These are phyloP conservation scores for Trichoderma semiorbis DNA, from an alignment of 2,329 filamentous ascomycete species.

Conservation along the genomic window DNA sequence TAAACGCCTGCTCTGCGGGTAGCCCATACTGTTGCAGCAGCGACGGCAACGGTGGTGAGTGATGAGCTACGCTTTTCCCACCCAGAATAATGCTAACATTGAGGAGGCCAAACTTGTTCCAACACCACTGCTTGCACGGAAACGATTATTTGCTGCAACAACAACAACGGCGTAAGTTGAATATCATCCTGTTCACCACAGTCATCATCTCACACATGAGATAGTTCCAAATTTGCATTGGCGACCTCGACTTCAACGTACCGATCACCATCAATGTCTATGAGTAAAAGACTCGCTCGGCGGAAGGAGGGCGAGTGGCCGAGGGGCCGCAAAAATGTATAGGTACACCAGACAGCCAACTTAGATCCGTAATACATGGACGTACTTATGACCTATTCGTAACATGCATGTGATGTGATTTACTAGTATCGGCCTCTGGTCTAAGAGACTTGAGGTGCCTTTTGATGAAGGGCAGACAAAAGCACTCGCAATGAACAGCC, in stretches of 20 bases:
- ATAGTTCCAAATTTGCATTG: conserved; percentile 11
- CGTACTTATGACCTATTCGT: neutral
- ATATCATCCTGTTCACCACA: neutral
- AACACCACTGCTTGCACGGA: neutral
- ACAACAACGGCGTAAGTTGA: neutral
- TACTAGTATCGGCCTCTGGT: neutral
- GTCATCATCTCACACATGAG: neutral
- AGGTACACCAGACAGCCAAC: neutral
- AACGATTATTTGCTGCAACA: conserved; percentile 8
- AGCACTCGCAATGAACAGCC: neutral
- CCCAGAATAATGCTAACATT: neutral
- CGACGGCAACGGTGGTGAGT: neutral
- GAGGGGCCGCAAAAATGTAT: neutral
- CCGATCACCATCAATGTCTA: conserved; percentile 5
- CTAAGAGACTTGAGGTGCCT: neutral
- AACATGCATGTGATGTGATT: neutral
- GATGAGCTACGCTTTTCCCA: neutral
- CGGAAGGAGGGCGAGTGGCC: neutral
- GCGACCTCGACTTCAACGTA: neutral
- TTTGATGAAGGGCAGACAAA: neutral
- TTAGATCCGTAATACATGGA: neutral
- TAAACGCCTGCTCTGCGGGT: neutral
- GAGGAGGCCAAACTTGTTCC: neutral
- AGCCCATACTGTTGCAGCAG: neutral
- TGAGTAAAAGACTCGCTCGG: neutral